Evolutionary conservation across 176 grass and related monocot genomes (phyloP).

Genomic region (Urochloa ruziziensis): DNA sequence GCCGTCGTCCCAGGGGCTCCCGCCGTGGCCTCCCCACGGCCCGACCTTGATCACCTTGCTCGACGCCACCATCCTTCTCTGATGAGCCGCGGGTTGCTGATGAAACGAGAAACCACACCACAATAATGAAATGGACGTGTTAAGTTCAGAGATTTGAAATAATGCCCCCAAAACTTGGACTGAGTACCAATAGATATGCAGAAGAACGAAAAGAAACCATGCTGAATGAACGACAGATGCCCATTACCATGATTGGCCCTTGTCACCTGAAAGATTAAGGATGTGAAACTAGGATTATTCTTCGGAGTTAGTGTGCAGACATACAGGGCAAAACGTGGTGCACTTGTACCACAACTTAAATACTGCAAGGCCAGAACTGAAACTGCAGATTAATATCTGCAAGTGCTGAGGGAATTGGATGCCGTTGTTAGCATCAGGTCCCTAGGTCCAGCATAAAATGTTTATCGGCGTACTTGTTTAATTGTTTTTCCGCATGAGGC

Average conservation of each 20-base stretch:
- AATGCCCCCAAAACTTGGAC: too few relatives aligned
- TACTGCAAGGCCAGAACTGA: neutral
- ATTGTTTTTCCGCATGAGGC: neutral
- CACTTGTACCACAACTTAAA: neutral
- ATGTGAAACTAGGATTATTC: neutral
- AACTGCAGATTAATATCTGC: neutral
- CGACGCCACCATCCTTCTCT: slow-evolving; percentile 30
- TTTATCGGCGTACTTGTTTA: neutral
- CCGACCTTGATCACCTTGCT: slow-evolving; percentile 41
- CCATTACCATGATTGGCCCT: slow-evolving; percentile 19
- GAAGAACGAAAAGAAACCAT: neutral
- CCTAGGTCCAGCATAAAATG: neutral
- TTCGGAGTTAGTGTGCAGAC: neutral
- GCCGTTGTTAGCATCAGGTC: neutral
- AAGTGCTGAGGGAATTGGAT: slow-evolving; percentile 15
- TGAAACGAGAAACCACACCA: neutral
- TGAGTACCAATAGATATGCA: neutral
- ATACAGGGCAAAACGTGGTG: neutral
- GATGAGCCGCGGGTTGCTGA: neutral
- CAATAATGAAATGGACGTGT: neutral
- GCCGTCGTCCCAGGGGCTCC: slow-evolving; percentile 46
- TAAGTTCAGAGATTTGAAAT: neutral
- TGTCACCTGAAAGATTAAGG: neutral
- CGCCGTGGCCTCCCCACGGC: slow-evolving; percentile 42
- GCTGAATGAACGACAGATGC: neutral